Conservation (phyloP, 129 eudicot genomes). For the Tanacetum coccineum region DNA sequence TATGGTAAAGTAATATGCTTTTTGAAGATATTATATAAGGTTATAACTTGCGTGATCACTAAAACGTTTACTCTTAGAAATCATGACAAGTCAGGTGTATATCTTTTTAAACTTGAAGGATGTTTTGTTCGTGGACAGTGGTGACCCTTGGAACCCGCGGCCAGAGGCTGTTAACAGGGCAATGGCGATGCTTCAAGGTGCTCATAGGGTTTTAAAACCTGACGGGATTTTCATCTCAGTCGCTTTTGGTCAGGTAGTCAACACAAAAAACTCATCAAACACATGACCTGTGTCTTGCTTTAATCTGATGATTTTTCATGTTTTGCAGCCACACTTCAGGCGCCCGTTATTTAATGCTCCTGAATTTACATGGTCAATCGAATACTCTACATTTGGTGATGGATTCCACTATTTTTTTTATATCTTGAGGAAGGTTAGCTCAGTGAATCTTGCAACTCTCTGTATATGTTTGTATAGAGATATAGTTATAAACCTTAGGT, state of each 20-base stretch:
- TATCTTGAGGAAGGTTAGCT: slow-evolving; percentile 70
- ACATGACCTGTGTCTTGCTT: background rate
- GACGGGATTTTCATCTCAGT: slow-evolving; percentile 84
- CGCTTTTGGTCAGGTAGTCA: slow-evolving; percentile 88
- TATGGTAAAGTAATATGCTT: slow-evolving; percentile 46
- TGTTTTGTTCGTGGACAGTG: slow-evolving; percentile 99
- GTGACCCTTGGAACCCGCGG: slow-evolving; percentile 94
- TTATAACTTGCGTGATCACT: background rate
- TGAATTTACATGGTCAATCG: slow-evolving; percentile 83
- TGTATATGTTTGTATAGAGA: background rate
- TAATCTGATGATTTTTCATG: slow-evolving; percentile 8
- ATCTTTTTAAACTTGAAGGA: slow-evolving; percentile 65
- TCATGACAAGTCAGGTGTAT: slow-evolving; percentile 29
- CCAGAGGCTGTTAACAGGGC: slow-evolving; percentile 58
- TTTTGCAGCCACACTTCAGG: slow-evolving; percentile 89
- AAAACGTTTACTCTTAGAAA: slow-evolving; percentile 8
- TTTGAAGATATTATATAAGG: slow-evolving; percentile 12
- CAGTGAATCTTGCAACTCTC: background rate
- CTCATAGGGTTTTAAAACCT: slow-evolving; percentile 82
- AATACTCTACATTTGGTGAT: slow-evolving; percentile 85
- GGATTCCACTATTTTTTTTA: slow-evolving; percentile 96
- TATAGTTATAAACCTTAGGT: background rate
- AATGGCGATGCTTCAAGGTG: slow-evolving; percentile 85
- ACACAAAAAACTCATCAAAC: background rate
- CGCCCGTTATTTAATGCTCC: slow-evolving; percentile 70